Evolutionary conservation across 1,284 basidiomycete species (phyloP).

Genomic region (Hypsizygus ulmarius): DNA sequence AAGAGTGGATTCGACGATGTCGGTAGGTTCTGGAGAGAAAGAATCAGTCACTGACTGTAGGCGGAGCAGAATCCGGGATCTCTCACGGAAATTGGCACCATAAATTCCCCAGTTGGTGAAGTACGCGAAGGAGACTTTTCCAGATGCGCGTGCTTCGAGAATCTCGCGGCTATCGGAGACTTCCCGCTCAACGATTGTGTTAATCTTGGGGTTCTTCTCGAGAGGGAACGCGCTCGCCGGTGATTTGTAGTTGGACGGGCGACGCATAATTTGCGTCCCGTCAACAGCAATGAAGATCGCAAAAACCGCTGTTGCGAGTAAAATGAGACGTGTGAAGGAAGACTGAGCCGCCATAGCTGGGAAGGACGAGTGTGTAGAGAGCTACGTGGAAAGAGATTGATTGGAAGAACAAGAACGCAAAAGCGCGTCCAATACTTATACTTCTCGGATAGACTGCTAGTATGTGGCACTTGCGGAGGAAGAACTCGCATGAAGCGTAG

Average conservation of each 20-base stretch:
- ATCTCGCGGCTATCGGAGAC: constrained; percentile 8
- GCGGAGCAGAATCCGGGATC: constrained; percentile 9
- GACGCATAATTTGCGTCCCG: constrained; percentile 56
- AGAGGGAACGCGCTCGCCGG: constrained; percentile 36
- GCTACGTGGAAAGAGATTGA: background rate
- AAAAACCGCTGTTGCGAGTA: constrained; percentile 22
- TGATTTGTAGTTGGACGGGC: constrained; percentile 48
- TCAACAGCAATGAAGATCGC: constrained; percentile 25
- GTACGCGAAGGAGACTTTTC: constrained; percentile 59
- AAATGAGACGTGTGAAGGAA: constrained; percentile 23
- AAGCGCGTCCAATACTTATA: constrained; percentile 13
- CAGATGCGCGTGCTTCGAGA: constrained; percentile 45
- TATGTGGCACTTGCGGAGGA: constrained; percentile 3
- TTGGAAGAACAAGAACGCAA: background rate
- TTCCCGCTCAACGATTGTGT: constrained; percentile 8
- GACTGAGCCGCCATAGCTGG: constrained; percentile 15
- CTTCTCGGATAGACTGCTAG: background rate
- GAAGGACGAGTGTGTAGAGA: background rate
- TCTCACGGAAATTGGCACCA: constrained; percentile 73
- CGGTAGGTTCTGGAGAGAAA: constrained; percentile 40
- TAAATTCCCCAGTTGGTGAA: constrained; percentile 84
- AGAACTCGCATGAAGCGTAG: constrained; percentile 2
- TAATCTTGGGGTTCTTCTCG: constrained; percentile 36
- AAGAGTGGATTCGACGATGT: constrained; percentile 52
- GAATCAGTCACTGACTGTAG: constrained; percentile 6